Evolutionary conservation across 2,329 filamentous ascomycete species (phyloP).

Genomic region (Claviceps sp.): DNA sequence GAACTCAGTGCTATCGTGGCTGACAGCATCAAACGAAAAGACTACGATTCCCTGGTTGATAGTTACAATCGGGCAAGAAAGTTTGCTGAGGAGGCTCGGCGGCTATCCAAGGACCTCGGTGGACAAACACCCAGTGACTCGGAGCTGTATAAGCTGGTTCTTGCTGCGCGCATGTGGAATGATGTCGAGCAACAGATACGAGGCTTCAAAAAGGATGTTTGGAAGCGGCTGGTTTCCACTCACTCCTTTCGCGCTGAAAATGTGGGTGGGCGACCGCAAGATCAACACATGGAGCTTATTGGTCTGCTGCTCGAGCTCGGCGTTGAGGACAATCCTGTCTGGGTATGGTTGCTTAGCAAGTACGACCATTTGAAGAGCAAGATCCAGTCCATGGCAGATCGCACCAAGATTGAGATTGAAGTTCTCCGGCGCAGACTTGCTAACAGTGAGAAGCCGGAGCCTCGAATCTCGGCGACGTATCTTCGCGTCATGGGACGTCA

Average conservation of each 20-base stretch:
- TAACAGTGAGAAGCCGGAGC: constrained; percentile 55
- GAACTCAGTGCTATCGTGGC: constrained; percentile 66
- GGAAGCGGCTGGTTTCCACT: constrained; percentile 63
- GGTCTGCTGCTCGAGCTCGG: constrained; percentile 81
- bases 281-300: constrained; percentile 85
- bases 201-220: constrained; percentile 76
- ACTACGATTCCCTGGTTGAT: constrained; percentile 78
- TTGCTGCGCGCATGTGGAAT: constrained; percentile 89
- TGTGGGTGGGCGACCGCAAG: constrained; percentile 46
- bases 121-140: constrained; percentile 54
- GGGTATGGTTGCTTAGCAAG: constrained; percentile 84
- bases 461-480: constrained; percentile 59
- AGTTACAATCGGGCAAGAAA: constrained; percentile 74
- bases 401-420: constrained; percentile 86
- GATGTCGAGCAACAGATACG: constrained; percentile 83
- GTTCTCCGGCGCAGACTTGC: constrained; percentile 73
- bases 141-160: constrained; percentile 73
- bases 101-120: constrained; percentile 45
- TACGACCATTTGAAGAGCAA: constrained; percentile 83
- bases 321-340: constrained; percentile 91
- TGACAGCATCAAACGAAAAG: constrained; percentile 78
- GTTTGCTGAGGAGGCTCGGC: constrained; percentile 65
- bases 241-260: constrained; percentile 42
- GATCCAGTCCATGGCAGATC: constrained; percentile 66
- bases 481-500: constrained; percentile 61